A percentile compares a stretch with the other conserved stretches of the same genome.
Evolutionary conservation across 2,329 filamentous ascomycete species (phyloP).

Genomic region (Leptographium radiaticola): DNA sequence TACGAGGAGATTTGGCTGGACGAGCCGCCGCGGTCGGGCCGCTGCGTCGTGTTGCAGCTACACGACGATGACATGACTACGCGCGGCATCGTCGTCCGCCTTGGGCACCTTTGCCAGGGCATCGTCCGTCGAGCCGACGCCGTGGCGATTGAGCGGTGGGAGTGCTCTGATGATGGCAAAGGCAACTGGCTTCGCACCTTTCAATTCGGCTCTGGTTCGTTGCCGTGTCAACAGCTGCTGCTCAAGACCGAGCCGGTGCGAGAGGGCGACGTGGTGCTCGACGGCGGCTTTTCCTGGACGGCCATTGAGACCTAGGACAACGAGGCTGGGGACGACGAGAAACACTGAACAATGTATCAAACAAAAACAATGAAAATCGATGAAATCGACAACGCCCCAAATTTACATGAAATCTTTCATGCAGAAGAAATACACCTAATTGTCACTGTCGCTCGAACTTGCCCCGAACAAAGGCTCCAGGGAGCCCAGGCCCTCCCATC

Average conservation of each 20-base stretch:
- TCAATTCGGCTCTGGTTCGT: not conserved
- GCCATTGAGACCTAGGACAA: not conserved
- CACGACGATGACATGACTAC: constrained; percentile 18
- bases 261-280: not conserved
- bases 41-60: constrained; percentile 27
- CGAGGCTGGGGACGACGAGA: not conserved
- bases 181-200: constrained; percentile 1
- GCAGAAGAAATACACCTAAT: not conserved
- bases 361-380: not conserved
- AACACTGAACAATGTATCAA: not conserved
- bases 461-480: constrained; percentile 16
- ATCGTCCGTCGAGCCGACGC: constrained; percentile 31
- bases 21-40: constrained; percentile 14
- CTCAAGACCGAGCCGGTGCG: not conserved
- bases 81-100: constrained; percentile 37
- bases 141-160: constrained; percentile 42
- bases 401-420: too few species aligned
- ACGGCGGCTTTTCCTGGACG: not conserved
- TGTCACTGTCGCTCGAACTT: constrained; percentile 2
- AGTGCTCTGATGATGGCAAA: constrained; percentile 17
- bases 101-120: constrained; percentile 44
- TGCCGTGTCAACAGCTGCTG: constrained; percentile 4
- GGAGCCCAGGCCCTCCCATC: constrained; percentile 14
- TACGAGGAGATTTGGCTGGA: constrained; percentile 57
- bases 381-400: too few species aligned